Conservation (phyloP, 371 early-diverging fungal genomes). For the Lichtheimia ramosa region DNA sequence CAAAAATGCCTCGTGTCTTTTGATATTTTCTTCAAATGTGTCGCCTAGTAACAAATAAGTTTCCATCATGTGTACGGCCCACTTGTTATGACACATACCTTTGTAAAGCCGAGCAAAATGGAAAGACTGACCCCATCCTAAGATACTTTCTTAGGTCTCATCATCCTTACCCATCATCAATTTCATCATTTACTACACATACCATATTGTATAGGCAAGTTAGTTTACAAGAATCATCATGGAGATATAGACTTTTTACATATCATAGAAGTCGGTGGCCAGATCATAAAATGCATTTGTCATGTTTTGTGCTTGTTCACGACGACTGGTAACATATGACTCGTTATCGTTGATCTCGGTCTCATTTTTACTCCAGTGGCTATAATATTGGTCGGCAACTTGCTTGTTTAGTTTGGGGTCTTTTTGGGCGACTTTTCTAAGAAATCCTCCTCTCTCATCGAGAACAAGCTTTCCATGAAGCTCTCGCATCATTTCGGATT, state of each 20-base stretch:
- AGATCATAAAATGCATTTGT: constrained; percentile 66
- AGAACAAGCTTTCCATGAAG: constrained; percentile 34
- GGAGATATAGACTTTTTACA: constrained; percentile 2
- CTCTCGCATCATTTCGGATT: constrained; percentile 33
- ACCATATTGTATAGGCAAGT: background rate
- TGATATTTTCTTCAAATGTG: constrained; percentile 65
- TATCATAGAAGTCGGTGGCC: constrained; percentile 69
- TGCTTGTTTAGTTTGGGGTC: constrained; percentile 47
- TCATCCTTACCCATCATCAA: too few relatives aligned
- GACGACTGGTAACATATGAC: constrained; percentile 27
- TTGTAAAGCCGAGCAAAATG: constrained; percentile 69
- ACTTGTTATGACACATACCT: constrained; percentile 13
- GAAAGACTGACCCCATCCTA: constrained; percentile 80
- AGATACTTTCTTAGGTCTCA: background rate
- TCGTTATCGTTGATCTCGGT: constrained; percentile 22
- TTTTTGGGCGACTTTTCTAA: constrained; percentile 49
- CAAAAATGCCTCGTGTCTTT: constrained; percentile 76
- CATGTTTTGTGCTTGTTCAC: constrained; percentile 53
- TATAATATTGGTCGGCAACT: constrained; percentile 32
- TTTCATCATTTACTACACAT: background rate
- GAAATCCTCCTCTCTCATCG: constrained; percentile 36
- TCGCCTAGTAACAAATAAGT: constrained; percentile 40
- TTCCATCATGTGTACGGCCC: background rate
- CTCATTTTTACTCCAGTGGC: constrained; percentile 36
- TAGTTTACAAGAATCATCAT: constrained; percentile 20